phyloP scores from a whole-genome alignment of 768 basidiomycete species.

The Psilocybe subaeruginosa region DNA sequence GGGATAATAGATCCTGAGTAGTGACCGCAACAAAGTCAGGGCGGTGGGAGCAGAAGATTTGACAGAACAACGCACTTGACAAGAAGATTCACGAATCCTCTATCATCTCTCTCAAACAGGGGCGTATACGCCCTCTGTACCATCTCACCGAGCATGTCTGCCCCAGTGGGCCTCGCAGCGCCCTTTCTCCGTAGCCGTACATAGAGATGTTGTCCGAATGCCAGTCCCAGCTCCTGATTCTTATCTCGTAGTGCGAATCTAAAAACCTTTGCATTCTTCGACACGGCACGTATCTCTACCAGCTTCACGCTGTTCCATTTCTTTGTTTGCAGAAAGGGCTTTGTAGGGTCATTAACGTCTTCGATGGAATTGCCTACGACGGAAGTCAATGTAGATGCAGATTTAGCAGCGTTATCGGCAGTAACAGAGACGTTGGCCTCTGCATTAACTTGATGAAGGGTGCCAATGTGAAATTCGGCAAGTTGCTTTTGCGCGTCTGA shows the following conservation, averaged over 20 bases:
- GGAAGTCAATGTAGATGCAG: not conserved
- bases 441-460: slow-evolving; percentile 28
- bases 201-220: slow-evolving; percentile 63
- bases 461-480: slow-evolving; percentile 57
- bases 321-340: slow-evolving; percentile 41
- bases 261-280: slow-evolving; percentile 53
- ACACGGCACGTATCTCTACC: slow-evolving; percentile 37
- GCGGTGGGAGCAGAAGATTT: not conserved
- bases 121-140: slow-evolving; percentile 66
- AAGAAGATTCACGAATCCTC: slow-evolving; percentile 54
- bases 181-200: slow-evolving; percentile 45
- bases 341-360: slow-evolving; percentile 8
- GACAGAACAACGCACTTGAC: slow-evolving; percentile 42
- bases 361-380: not conserved
- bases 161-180: slow-evolving; percentile 20
- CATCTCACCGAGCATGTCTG: slow-evolving; percentile 31
- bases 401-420: too few relatives aligned
- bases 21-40: not conserved
- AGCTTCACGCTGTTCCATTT: slow-evolving; percentile 53
- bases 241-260: slow-evolving; percentile 46
- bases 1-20: slow-evolving; percentile 46
- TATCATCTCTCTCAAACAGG: slow-evolving; percentile 42
- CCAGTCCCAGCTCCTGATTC: slow-evolving; percentile 52
- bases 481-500: slow-evolving; percentile 48
- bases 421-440: too few relatives aligned